These are phyloP conservation scores for Breynia disticha DNA, from an alignment of 441 rosid species.

Conservation along the genomic window DNA sequence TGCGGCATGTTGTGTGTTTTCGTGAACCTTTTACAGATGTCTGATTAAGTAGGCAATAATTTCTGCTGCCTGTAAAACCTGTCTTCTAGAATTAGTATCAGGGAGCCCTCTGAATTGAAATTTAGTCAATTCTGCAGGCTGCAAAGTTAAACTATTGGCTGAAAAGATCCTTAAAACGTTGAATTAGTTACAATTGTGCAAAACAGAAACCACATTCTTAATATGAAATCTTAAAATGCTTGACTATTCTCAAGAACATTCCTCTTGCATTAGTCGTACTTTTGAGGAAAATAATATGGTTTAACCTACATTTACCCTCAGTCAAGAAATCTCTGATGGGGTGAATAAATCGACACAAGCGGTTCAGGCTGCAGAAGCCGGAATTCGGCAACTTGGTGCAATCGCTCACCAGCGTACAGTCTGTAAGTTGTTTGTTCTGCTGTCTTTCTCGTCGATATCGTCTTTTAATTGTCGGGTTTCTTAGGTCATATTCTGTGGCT, in stretches of 20 bases:
- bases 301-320: conserved; percentile 14
- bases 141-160: no score
- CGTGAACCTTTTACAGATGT: no score
- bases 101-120: no score
- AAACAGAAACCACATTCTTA: no score
- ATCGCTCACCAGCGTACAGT: conserved; percentile 70
- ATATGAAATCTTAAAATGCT: no score
- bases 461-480: background rate
- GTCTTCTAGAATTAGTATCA: no score
- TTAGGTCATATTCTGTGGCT: conserved; percentile 4
- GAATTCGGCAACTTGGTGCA: conserved; percentile 69
- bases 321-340: conserved; percentile 87
- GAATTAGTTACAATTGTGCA: no score
- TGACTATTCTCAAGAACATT: no score
- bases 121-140: no score
- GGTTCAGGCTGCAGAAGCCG: conserved; percentile 85
- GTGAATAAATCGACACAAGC: conserved; percentile 83
- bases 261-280: background rate
- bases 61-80: no score
- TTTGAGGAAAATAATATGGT: background rate
- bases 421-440: conserved; percentile 33
- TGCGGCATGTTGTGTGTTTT: background rate
- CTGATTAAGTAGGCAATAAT: no score
- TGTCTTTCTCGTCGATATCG: background rate
- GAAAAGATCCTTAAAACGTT: no score